Evolutionary conservation across 2,329 filamentous ascomycete species (phyloP).

Genomic region (Colletotrichum tofieldiae): DNA sequence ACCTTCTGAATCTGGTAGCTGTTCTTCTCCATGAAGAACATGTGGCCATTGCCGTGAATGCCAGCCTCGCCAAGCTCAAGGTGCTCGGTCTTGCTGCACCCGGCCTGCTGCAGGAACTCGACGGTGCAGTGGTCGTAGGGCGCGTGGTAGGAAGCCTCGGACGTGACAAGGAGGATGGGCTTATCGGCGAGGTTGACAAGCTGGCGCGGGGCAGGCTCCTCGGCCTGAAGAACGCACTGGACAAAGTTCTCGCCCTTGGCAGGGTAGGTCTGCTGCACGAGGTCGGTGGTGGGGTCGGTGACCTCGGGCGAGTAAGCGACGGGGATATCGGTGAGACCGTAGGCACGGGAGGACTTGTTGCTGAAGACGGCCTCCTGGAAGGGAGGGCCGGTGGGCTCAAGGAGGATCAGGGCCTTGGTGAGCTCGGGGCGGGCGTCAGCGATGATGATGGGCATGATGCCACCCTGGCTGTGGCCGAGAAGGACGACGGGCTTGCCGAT

Average conservation of each 20-base stretch:
- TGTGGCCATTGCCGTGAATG: slow-evolving; percentile 63
- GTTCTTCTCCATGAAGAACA: slow-evolving; percentile 66
- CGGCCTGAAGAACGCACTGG: slow-evolving; percentile 55
- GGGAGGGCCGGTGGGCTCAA: slow-evolving; percentile 65
- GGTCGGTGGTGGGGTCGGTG: slow-evolving; percentile 51
- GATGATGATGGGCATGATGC: slow-evolving; percentile 58
- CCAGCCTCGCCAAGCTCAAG: slow-evolving; percentile 56
- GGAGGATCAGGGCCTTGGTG: slow-evolving; percentile 57
- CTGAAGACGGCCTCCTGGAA: slow-evolving; percentile 60
- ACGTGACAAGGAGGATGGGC: slow-evolving; percentile 58
- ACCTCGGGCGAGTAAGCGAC: slow-evolving; percentile 64
- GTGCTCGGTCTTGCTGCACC: slow-evolving; percentile 52
- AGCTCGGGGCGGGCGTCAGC: slow-evolving; percentile 59
- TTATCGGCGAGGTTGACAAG: slow-evolving; percentile 54
- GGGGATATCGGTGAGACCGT: slow-evolving; percentile 65
- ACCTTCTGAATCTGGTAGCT: slow-evolving; percentile 55
- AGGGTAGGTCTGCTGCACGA: slow-evolving; percentile 51
- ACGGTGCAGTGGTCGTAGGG: slow-evolving; percentile 62
- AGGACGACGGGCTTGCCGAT: slow-evolving; percentile 59
- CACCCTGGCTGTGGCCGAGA: slow-evolving; percentile 64
- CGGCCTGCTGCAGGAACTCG: slow-evolving; percentile 60
- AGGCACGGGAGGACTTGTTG: slow-evolving; percentile 54
- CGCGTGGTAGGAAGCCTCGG: slow-evolving; percentile 61
- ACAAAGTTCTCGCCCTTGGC: slow-evolving; percentile 45
- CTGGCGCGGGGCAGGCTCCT: slow-evolving; percentile 52